Base-by-base conservation (phyloP, 78 protist genomes). In the Dictyostelium purpureum region DNA sequence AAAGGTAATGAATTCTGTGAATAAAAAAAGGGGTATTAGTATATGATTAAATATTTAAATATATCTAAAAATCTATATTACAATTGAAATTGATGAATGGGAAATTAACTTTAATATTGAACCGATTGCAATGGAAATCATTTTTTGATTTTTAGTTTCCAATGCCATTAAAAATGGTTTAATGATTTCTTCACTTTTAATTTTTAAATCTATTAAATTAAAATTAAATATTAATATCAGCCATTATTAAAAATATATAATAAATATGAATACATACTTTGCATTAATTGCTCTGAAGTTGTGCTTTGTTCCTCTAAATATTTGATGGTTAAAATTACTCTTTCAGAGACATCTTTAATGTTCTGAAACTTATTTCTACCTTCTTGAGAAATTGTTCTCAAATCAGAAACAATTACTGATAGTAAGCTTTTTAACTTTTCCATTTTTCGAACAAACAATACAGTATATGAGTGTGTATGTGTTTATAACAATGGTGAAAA, bases 121-220 rank as follows among this genome's bases (percentile, higher is more conserved):
- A 21, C 90, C 75, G 51, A 90, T 75, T 37, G 94, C 61, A 33
- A 79, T 69, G 11, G 89, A 57, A 19, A 90, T 65, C 94, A 90
- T 70, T 21, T 90, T 90, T 63, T 81, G 88, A 63, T 81, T 81
- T 63, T 90, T 90, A 45, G 88, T 71, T 61, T 90, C 94, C 7
- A 87, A 90, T 42, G 94, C 88, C 54, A 90, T 49, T 51, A 90
- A 43, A 19, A 90, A 90, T 79, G 94, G 94, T 54, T 81, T 79
- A 18, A 90, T 51, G 0, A 90, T 87, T 65, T 90, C 94, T 33
- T 90, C 94, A 33, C 89, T 79, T 40, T 79, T 85, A 31, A 76
- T 56, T 63, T 63, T 63, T 59, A 85, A 59, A 43, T 59, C 90
- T 83, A 18, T 70, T 6, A 45, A 57, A 21, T 5, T 26, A 7